phyloP scores from a whole-genome alignment of 768 basidiomycete genomes.

The Mycena rosella region DNA sequence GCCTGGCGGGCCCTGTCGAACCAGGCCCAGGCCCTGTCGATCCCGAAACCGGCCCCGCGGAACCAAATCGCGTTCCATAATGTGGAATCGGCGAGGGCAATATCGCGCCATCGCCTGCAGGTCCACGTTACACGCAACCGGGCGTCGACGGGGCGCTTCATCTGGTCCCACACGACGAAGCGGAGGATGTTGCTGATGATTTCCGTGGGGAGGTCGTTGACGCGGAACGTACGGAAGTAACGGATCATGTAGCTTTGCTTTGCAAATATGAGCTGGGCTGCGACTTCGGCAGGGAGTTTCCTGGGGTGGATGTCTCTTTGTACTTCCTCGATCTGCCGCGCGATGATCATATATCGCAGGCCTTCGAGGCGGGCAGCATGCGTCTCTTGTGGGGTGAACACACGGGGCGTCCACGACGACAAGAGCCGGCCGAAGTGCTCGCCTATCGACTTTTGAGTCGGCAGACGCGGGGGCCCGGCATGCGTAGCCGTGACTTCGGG shows the following conservation, averaged over 20 bases:
- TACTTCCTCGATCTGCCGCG: slow-evolving; percentile 29
- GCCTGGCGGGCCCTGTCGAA: slow-evolving; percentile 68
- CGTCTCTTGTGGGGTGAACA: slow-evolving; percentile 32
- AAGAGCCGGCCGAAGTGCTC: slow-evolving; percentile 45
- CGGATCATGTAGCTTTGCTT: slow-evolving; percentile 31
- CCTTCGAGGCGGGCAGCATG: slow-evolving; percentile 27
- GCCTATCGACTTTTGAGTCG: neutral
- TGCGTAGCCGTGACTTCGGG: slow-evolving; percentile 15
- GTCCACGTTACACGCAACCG: slow-evolving; percentile 70
- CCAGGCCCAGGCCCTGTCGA: slow-evolving; percentile 66
- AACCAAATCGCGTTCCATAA: slow-evolving; percentile 80
- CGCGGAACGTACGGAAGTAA: slow-evolving; percentile 39
- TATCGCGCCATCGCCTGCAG: slow-evolving; percentile 67
- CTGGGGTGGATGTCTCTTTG: slow-evolving; percentile 37
- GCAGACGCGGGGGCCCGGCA: neutral
- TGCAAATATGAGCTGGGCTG: slow-evolving; percentile 39
- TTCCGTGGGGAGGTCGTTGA: slow-evolving; percentile 75
- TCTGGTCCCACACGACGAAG: slow-evolving; percentile 64
- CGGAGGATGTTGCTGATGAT: slow-evolving; percentile 76
- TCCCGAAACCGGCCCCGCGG: slow-evolving; percentile 59
- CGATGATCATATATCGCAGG: slow-evolving; percentile 34
- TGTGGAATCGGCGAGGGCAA: slow-evolving; percentile 61
- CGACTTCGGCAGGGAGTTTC: slow-evolving; percentile 27
- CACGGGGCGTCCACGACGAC: slow-evolving; percentile 32
- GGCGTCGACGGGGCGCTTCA: slow-evolving; percentile 45